Evolutionary conservation across 768 basidiomycete species (phyloP), one percentile per base, ranked within the genome.

Genomic region (Amanita molliuscula): DNA sequence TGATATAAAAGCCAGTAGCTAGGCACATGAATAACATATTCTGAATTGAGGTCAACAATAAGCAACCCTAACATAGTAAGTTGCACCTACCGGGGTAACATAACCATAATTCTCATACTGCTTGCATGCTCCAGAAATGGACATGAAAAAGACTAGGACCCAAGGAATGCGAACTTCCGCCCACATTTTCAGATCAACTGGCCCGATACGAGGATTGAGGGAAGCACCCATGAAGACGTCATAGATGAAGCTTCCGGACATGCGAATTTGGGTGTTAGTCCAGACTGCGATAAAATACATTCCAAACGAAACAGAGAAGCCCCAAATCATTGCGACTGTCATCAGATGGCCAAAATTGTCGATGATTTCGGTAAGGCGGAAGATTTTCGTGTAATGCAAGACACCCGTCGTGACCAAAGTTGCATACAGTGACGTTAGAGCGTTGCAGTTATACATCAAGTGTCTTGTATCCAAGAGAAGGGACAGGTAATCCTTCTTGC

Each of bases 361-460:
- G 61, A 99, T 92, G 62, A 98, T 88, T 65, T 86, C 84, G 10
- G 89, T 91, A 51, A 99, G 81, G 50, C 88, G 84, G 79, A 95
- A 96, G 59, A 88, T 78, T 58, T 79, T 69, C 53, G 77, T 81
- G 68, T 77, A 80, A 63, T 96, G 92, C 13, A 97, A 78, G 44
- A 69, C 68, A 41, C 76, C 77, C 33, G 89, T 81, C 25, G 89
- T 84, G 59, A 78, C 63, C 61, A 94, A 72, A 40, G 93, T 93
- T 48, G 78, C 73, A 65, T 96, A 98, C 62, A 91, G 76, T 54
- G 81, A 93, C 51, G 72, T 71, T 40, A 94, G 74, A 15, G 92
- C 95, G 65, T 98, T 98, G 78, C 95, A 98, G 69, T 96, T 90
- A 76, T 98, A 98, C 70, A 78, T 84, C n/a, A 61, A 98, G 77